A percentile compares a stretch with the other conserved stretches of the same genome.
Conservation (phyloP, 352 stramenopile species). For the Phytopythium aichiense region DNA sequence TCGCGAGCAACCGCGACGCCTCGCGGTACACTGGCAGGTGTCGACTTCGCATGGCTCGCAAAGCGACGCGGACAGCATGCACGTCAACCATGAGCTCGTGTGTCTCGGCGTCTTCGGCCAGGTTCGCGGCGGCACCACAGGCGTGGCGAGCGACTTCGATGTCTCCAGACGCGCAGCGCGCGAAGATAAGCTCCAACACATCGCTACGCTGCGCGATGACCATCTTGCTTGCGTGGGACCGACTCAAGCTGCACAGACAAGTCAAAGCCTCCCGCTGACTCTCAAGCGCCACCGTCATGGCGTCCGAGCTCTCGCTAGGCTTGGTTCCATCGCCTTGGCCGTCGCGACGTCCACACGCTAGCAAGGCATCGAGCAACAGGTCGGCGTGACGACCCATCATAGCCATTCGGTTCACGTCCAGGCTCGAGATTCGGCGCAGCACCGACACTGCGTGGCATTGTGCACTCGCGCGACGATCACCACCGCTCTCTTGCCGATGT, state of each 20-base stretch:
- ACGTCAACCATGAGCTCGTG: conserved; percentile 85
- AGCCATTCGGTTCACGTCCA: conserved; percentile 81
- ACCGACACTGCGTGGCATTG: conserved; percentile 90
- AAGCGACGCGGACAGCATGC: conserved; percentile 84
- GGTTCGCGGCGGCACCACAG: conserved; percentile 89
- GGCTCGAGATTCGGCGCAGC: conserved; percentile 78
- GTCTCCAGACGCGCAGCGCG: conserved; percentile 76
- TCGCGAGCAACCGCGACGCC: conserved; percentile 85
- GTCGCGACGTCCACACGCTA: conserved; percentile 33
- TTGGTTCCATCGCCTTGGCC: not conserved
- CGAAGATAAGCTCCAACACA: conserved; percentile 56
- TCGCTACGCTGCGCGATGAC: conserved; percentile 41
- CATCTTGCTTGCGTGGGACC: conserved; percentile 78
- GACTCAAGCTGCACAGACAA: conserved; percentile 83
- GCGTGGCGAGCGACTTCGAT: conserved; percentile 91
- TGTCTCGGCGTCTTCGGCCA: conserved; percentile 80
- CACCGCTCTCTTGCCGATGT: not conserved
- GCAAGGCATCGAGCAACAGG: conserved; percentile 41
- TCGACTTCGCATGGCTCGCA: conserved; percentile 86
- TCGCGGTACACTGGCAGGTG: conserved; percentile 92
- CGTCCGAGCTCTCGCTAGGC: conserved; percentile 11
- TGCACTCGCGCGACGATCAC: conserved; percentile 36
- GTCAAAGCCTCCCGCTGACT: conserved; percentile 89
- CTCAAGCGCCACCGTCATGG: conserved; percentile 50
- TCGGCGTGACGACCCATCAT: conserved; percentile 66